Evolutionary conservation across 352 stramenopile genomes (phyloP).

Genomic region (Phytophthora ramorum): DNA sequence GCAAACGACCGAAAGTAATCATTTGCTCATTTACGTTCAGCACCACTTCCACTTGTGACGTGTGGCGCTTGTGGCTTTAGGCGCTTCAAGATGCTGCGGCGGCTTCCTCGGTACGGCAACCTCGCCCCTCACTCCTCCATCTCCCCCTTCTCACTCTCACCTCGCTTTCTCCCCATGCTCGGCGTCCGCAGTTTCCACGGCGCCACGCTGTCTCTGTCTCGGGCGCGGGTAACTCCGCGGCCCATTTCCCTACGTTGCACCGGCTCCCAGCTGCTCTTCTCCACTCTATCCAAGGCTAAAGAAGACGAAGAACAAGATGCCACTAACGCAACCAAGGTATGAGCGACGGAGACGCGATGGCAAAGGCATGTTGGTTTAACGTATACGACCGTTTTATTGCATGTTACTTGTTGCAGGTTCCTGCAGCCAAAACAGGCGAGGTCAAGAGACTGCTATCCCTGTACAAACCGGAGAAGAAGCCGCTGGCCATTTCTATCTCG

Average conservation of each 20-base stretch:
- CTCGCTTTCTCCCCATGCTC: neutral
- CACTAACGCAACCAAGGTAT: constrained; percentile 10
- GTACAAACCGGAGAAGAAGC: constrained; percentile 78
- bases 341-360: neutral
- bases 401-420: neutral
- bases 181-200: constrained; percentile 20
- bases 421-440: constrained; percentile 32
- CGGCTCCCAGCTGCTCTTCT: constrained; percentile 32
- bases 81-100: constrained; percentile 27
- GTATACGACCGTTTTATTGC: constrained; percentile 3
- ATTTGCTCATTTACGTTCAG: constrained; percentile 18
- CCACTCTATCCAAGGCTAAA: constrained; percentile 18
- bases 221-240: neutral
- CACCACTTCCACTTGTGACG: neutral
- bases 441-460: constrained; percentile 54
- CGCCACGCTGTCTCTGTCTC: constrained; percentile 11
- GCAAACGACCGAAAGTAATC: neutral
- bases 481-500: constrained; percentile 64
- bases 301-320: constrained; percentile 20
- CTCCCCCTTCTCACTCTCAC: neutral
- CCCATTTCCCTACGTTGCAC: neutral
- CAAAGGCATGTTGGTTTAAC: constrained; percentile 10
- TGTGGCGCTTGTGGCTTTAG: constrained; percentile 13
- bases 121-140: neutral
- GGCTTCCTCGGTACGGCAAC: constrained; percentile 33